Percentiles rank a stretch among this genome's conserved stretches.
These are phyloP conservation scores for Earliella scabrosa DNA, from an alignment of 1,284 basidiomycete genomes.

Conservation along the genomic window DNA sequence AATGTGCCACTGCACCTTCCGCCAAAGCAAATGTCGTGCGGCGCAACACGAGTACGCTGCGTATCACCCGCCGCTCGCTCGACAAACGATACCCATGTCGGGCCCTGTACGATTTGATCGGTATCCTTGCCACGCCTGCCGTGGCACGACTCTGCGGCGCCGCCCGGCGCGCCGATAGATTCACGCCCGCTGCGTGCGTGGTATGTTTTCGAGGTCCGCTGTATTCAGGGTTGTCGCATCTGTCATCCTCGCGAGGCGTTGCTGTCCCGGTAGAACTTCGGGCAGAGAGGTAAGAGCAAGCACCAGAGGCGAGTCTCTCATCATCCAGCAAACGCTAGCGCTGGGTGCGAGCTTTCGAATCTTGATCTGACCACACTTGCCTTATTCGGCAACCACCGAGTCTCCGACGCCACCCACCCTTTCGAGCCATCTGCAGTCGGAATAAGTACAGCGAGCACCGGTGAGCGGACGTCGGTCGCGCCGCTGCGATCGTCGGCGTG, in stretches of 20 bases:
- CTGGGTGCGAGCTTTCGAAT: not conserved
- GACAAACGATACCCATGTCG: not conserved
- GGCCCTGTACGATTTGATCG: conserved; percentile 13
- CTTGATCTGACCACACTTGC: conserved; percentile 10
- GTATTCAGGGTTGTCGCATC: not conserved
- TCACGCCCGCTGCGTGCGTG: not conserved
- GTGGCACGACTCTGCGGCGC: not conserved
- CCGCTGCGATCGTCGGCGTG: not conserved
- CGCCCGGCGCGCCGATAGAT: conserved; percentile 1
- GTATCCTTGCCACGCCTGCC: conserved; percentile 4
- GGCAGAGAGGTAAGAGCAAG: not conserved
- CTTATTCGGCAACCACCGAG: conserved; percentile 3
- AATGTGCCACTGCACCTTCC: not conserved
- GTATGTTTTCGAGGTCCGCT: conserved; percentile 3
- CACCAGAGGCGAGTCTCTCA: not conserved
- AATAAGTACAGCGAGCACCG: no score
- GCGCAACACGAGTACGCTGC: not conserved
- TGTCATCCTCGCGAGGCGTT: not conserved
- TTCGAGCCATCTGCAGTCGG: no score
- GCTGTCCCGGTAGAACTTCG: not conserved
- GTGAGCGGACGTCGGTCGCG: not conserved
- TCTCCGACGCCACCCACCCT: no score
- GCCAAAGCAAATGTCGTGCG: not conserved
- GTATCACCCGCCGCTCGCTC: not conserved
- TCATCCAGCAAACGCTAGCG: no score